Percentiles rank a stretch among this genome's conserved stretches.
These are phyloP conservation scores for Chytriomyces sp. DNA, from an alignment of 192 early-diverging fungal species.

Conservation along the genomic window DNA sequence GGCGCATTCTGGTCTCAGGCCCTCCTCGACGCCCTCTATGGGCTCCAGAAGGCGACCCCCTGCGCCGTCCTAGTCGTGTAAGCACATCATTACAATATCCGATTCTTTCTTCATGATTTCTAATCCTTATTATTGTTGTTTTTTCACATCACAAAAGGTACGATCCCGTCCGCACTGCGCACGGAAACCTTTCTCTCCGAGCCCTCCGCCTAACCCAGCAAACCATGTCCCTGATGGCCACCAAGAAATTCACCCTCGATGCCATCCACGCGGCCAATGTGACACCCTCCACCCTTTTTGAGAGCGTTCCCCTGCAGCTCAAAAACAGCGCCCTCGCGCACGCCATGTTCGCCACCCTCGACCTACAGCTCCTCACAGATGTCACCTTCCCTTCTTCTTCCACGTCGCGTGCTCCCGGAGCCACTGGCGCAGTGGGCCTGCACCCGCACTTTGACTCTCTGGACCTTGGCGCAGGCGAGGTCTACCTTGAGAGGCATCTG, in stretches of 20 bases:
- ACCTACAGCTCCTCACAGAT: slow-evolving; percentile 76
- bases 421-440: slow-evolving; percentile 23
- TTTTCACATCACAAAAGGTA: too few relatives aligned
- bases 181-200: slow-evolving; percentile 82
- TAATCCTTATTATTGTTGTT: too few relatives aligned
- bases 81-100: too few relatives aligned
- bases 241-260: slow-evolving; percentile 81
- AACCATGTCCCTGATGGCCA: slow-evolving; percentile 83
- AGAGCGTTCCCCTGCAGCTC: slow-evolving; percentile 86
- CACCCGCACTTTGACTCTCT: slow-evolving; percentile 64
- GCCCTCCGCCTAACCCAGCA: slow-evolving; percentile 84
- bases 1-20: slow-evolving; percentile 88
- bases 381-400: slow-evolving; percentile 53
- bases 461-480: slow-evolving; percentile 78
- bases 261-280: slow-evolving; percentile 74
- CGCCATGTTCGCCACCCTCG: slow-evolving; percentile 76
- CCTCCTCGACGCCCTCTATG: slow-evolving; percentile 87
- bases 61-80: slow-evolving; percentile 90
- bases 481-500: slow-evolving; percentile 84
- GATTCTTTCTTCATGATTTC: too few relatives aligned
- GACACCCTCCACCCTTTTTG: slow-evolving; percentile 84
- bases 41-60: slow-evolving; percentile 84
- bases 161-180: slow-evolving; percentile 81
- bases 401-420: slow-evolving; percentile 20
- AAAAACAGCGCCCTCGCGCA: slow-evolving; percentile 80